Base-by-base conservation (phyloP, 805 yeast species). In the Candida khao-thaluensis region DNA sequence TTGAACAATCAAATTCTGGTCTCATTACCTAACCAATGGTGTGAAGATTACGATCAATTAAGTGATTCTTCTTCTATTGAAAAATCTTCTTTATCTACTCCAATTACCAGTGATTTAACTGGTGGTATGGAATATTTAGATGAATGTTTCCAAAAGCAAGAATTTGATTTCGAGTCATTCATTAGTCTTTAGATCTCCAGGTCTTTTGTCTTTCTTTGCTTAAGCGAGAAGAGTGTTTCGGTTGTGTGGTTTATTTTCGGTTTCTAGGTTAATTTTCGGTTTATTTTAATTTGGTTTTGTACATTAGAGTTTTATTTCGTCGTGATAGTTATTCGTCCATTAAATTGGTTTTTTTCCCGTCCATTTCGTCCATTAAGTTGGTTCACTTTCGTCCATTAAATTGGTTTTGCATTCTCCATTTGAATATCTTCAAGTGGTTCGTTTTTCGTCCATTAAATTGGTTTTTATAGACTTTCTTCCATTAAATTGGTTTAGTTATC, bases 1-100 rank as follows among this genome's bases (percentile, higher is more conserved):
- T 47, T 60, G 29, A 55, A 53, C 41, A 47, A 56, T 17, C 63
- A 59, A 48, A 41, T 57, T 10, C 18, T 41, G 18, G 39, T 39
- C 11, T 21, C 39, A 17, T 48, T 49, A 20, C n/a, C 24, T 6
- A 11, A 12, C 9, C 33, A 27, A 35, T 11, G 30, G 20, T 5
- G 4, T 17, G 12, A 7, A 12, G 34, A 35, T 14, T 37, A 43
- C 26, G 40, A 44, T 9, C 47, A 44, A 15, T 38, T 34, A 5
- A 23, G 30, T 22, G 42, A 33, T 17, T 12, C 20, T 20, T 30
- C 36, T 10, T 29, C 29, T 5, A 30, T 20, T 37, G 40, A 33
- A 16, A 28, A 40, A n/a, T 35, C 42, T 17, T 41, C 41, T 20
- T 35, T 37, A 24, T 33, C 39, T 25, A 32, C 35, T 25, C 35